Evolutionary conservation across 176 grass and related monocot genomes (phyloP).

Genomic region (Bromus sterilis): DNA sequence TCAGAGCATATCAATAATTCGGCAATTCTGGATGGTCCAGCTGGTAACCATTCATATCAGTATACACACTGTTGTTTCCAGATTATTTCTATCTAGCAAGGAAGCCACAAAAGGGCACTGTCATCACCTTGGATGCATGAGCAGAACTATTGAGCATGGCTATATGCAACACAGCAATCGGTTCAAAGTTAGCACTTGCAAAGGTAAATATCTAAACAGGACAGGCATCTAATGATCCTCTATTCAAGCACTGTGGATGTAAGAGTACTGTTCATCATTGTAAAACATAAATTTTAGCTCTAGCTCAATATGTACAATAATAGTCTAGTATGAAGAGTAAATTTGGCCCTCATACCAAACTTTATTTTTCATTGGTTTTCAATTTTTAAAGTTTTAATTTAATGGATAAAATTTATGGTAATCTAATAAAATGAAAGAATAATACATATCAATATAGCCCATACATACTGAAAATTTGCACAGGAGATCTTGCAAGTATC

Average conservation of each 20-base stretch:
- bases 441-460: background rate
- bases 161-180: background rate
- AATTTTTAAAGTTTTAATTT: background rate
- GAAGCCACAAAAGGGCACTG: background rate
- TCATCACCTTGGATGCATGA: background rate
- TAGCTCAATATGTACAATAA: background rate
- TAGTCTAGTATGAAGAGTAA: background rate
- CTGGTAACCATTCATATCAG: background rate
- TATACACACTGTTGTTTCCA: background rate
- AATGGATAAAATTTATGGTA: background rate
- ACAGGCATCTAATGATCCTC: background rate
- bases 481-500: background rate
- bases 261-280: background rate
- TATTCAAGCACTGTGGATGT: background rate
- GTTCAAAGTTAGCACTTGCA: background rate
- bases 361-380: background rate
- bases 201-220: background rate
- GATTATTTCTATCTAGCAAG: background rate
- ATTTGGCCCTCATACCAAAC: background rate
- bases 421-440: background rate
- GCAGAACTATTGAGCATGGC: background rate
- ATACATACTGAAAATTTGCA: background rate
- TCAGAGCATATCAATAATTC: background rate
- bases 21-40: background rate
- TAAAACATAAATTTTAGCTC: background rate